phyloP scores from a whole-genome alignment of 148 eudicot species.

The Pouteria glomerata region DNA sequence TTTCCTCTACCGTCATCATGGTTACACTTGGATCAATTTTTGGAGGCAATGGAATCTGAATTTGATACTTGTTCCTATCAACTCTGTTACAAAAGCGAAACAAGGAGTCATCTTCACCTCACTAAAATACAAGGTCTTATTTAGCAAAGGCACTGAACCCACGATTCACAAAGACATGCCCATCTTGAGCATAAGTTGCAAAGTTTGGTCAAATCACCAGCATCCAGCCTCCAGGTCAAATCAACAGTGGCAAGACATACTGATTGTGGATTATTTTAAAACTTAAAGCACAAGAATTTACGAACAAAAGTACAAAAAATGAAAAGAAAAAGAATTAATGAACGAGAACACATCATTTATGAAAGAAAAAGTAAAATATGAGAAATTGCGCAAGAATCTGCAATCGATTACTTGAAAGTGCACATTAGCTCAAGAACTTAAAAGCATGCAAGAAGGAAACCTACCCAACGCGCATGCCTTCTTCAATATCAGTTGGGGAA shows the following conservation, averaged over 20 bases:
- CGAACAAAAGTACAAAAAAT: neutral
- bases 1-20: conserved; percentile 99
- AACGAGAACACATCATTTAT: neutral
- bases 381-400: neutral
- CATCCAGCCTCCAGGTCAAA: too few species aligned
- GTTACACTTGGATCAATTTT: conserved; percentile 99
- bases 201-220: too few species aligned
- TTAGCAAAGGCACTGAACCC: too few species aligned
- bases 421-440: neutral
- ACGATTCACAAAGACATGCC: too few species aligned
- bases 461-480: conserved; percentile 99
- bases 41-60: conserved; percentile 94
- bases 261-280: neutral
- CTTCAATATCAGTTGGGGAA: conserved; percentile 98
- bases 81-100: conserved; percentile 38
- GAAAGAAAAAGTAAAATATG: neutral
- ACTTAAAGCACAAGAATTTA: neutral
- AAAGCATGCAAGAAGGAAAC: conserved; percentile 16
- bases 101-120: too few species aligned
- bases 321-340: neutral
- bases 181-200: too few species aligned
- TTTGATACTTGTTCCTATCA: conserved; percentile 86
- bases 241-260: too few species aligned
- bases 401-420: neutral
- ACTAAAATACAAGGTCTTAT: too few species aligned